Conservation (phyloP, 306 rosid species). For the Cucurbita ficifolia region DNA sequence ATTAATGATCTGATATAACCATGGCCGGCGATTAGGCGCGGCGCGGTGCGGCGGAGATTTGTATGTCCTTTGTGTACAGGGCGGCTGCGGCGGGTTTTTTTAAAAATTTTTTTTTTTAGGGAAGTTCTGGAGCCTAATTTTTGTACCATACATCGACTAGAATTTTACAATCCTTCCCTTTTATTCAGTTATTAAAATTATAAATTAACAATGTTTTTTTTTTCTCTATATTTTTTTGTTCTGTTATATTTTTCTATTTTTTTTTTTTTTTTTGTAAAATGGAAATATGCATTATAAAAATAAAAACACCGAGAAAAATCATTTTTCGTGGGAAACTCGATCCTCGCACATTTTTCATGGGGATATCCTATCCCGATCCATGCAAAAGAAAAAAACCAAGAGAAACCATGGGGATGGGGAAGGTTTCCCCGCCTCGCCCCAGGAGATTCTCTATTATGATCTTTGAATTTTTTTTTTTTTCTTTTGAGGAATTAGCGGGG, state of each 20-base stretch:
- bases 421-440: too few species aligned
- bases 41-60: not conserved
- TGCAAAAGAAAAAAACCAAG: too few species aligned
- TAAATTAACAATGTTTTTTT: not conserved
- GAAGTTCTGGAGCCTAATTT: not conserved
- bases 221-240: not conserved
- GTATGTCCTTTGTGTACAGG: not conserved
- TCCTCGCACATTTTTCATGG: too few species aligned
- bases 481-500: too few species aligned
- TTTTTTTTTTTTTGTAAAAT: not conserved
- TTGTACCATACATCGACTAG: not conserved
- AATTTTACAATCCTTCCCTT: not conserved
- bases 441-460: too few species aligned
- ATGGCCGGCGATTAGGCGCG: not conserved
- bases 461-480: too few species aligned
- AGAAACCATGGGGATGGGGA: too few species aligned
- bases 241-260: not conserved
- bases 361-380: too few species aligned
- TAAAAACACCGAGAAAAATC: too few species aligned
- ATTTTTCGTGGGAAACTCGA: too few species aligned
- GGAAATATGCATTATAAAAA: too few species aligned
- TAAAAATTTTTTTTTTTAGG: not conserved
- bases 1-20: not conserved
- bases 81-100: not conserved
- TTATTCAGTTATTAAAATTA: not conserved